Evolutionary conservation across 495 filamentous ascomycete genomes (phyloP), one percentile per base, ranked within the genome.

Genomic region (Trichocladium antarcticum): DNA sequence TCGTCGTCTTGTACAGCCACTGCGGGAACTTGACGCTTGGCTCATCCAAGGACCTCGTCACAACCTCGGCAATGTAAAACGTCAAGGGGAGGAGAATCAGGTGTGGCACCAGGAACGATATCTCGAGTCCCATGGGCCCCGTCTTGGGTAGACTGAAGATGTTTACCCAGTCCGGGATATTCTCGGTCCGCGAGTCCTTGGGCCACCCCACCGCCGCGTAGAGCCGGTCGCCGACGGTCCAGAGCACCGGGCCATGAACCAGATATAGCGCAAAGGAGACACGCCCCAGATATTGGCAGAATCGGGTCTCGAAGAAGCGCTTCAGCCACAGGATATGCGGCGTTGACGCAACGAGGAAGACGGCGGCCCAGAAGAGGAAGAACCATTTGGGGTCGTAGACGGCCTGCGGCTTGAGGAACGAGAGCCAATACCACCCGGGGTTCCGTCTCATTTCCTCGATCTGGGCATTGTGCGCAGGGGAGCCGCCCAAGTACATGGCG

Each of bases 191-290:
- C 7, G 50, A 49, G 12, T 70, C 66, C 20, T 59, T 62, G 22
- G 47, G 47, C 63, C 72, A 77, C 0, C 79, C 79, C 0, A 67
- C 64, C 8, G 75, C 74, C 4, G 70, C 65, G 58, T 82, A 81
- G 31, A 73, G 9, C 19, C 67, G 57, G 41, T 68, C 64, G 17
- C 68, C 70, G 3, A 73, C 50, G 0, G 59, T 67, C 50, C 50
- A 70, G 6, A 79, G 58, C 22, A 84, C 71, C 2, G 77, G 76
- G 5, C 77, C 78, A 51, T 84, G 81, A 14, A 83, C 74, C 36
- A 84, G 70, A 47, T 84, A 84, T 15, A 84, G 74, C 10, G 76
- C 69, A 54, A 72, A 84, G 0, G 78, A 81, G 37, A 84, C 71
- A 47, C 76, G 74, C 28, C 80, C 80, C 8, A 84, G 68, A 51